Conservation (phyloP, 1,139 yeast genomes). For the Saccharomyces hybrid region DNA sequence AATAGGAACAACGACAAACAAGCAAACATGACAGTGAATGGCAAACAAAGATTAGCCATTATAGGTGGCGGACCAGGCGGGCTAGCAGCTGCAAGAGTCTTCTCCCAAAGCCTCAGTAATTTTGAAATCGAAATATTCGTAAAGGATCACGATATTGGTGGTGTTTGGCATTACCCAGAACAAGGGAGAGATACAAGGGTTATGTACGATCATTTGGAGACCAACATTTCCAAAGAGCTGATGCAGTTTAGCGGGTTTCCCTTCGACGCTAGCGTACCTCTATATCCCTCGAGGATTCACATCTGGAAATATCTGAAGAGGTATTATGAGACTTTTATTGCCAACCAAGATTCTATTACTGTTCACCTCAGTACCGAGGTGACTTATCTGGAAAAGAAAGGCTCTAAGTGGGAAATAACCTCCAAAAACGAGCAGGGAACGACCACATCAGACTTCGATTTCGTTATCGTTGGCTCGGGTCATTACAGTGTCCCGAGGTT, state of each 20-base stretch:
- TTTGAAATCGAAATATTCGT: slow-evolving; percentile 22
- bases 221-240: slow-evolving; percentile 25
- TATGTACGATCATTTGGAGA: slow-evolving; percentile 30
- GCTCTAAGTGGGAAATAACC: slow-evolving; percentile 16
- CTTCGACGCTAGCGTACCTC: slow-evolving; percentile 15
- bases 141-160: slow-evolving; percentile 21
- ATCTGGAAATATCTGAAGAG: slow-evolving; percentile 21
- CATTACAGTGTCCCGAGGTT: slow-evolving; percentile 47
- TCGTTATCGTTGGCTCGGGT: slow-evolving; percentile 48
- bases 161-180: slow-evolving; percentile 29
- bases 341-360: slow-evolving; percentile 8
- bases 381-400: slow-evolving; percentile 10
- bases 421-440: slow-evolving; percentile 1
- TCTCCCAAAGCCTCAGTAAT: slow-evolving; percentile 17
- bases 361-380: slow-evolving; percentile 18
- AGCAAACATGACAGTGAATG: slow-evolving; percentile 1
- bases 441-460: slow-evolving; percentile 38
- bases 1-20: neutral
- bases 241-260: slow-evolving; percentile 29
- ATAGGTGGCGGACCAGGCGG: slow-evolving; percentile 32
- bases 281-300: slow-evolving; percentile 23
- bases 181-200: slow-evolving; percentile 15
- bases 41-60: slow-evolving; percentile 20
- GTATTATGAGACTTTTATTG: slow-evolving; percentile 18
- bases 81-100: slow-evolving; percentile 25